phyloP scores from a whole-genome alignment of 2,329 filamentous ascomycete species.

The Fusarium sp. region DNA sequence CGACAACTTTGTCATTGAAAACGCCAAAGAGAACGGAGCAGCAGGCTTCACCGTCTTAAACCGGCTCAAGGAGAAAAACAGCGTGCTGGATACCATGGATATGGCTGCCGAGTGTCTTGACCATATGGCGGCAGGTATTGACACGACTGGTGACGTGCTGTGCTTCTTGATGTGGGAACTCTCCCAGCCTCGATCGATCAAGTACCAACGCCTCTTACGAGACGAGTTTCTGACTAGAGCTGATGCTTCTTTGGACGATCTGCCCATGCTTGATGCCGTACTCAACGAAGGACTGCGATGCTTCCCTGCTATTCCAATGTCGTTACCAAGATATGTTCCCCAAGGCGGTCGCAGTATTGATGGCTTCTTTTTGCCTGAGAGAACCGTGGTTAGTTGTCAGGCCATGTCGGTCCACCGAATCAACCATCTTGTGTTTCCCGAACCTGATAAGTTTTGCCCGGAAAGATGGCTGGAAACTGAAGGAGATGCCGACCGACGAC shows the following conservation, averaged over 20 bases:
- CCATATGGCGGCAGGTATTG: constrained; percentile 78
- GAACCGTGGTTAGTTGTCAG: constrained; percentile 70
- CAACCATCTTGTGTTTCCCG: constrained; percentile 75
- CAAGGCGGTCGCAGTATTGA: constrained; percentile 65
- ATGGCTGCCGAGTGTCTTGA: constrained; percentile 76
- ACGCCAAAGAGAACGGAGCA: constrained; percentile 58
- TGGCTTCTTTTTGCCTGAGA: constrained; percentile 63
- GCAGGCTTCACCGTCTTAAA: constrained; percentile 68
- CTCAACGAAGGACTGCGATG: constrained; percentile 71
- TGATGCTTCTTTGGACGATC: constrained; percentile 57
- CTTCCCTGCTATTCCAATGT: constrained; percentile 74
- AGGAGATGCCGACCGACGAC: constrained; percentile 76
- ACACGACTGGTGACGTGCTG: constrained; percentile 76
- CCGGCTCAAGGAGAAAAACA: constrained; percentile 65
- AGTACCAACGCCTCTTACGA: constrained; percentile 63
- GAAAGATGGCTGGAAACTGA: constrained; percentile 83
- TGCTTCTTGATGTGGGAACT: constrained; percentile 79
- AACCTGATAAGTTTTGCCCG: constrained; percentile 81
- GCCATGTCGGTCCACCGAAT: constrained; percentile 70
- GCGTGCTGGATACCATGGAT: constrained; percentile 61
- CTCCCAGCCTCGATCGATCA: constrained; percentile 66
- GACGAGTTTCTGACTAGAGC: constrained; percentile 61
- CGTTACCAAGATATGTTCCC: constrained; percentile 70
- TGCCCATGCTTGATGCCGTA: constrained; percentile 71
- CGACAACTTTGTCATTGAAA: constrained; percentile 67